Base-by-base conservation (phyloP, 2,329 filamentous ascomycete species). In the Aureobasidium sp. region DNA sequence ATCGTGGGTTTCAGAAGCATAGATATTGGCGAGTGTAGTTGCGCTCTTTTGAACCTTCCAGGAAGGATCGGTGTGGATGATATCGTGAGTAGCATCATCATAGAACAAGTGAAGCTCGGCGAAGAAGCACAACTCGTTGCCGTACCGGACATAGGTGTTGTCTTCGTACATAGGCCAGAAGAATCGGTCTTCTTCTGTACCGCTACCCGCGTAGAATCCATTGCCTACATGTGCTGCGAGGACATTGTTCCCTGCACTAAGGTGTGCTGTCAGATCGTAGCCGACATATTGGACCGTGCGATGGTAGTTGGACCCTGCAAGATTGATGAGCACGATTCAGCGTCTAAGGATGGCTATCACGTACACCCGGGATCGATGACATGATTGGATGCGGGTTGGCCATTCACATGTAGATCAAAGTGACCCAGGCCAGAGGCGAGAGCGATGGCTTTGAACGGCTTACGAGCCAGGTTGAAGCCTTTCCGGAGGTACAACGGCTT, bases 151-250 rank as follows among this genome's bases (percentile, higher is more conserved):
- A 38, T 79, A 80, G 0, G 79, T 80, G 43, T 80, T 80, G 67
- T 80, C 79, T 67, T 81, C 78, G 43, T 80, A 80, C 72, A 75
- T 79, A 18, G 78, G 78, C 79, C 79, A 80, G 69, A 81, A 80
- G 71, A 80, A 81, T 8, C 78, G 76, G 53, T 81, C 77, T 13
- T 78, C 78, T 51, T 80, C 76, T 40, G 80, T 78, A 9, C 60
- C 60, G 18, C 47, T 53, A 3, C 81, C 81, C 10, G 81, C 81
- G 48, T 82, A 83, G 69, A 83, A 84, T 0, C 81, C 81, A 38
- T 84, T 83, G 10, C 79, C 79, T 1, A 83, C 68, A 62, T 80
- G 77, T 8, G 77, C 78, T 7, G 75, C 78, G 11, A 80, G 64
- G 1, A 76, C 76, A 43, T 80, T 80, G 15, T 75, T 72, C 0